phyloP scores from a whole-genome alignment of 331 rosid genomes.

The Quercus phellos region DNA sequence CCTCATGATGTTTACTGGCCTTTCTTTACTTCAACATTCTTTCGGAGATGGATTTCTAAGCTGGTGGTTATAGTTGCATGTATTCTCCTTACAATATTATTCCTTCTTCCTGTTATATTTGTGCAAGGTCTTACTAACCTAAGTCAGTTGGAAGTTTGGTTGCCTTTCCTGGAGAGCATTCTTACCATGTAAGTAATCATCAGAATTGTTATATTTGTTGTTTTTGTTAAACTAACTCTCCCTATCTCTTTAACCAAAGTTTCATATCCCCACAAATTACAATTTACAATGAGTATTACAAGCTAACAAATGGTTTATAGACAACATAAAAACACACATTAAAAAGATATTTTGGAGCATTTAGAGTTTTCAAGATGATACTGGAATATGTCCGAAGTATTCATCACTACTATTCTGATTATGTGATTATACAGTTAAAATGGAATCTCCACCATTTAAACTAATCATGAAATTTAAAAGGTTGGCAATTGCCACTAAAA shows the following conservation, averaged over 20 bases:
- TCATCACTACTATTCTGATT: not conserved
- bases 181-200: slow-evolving; percentile 67
- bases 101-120: slow-evolving; percentile 76
- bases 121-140: slow-evolving; percentile 95
- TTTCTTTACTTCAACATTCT: slow-evolving; percentile 76
- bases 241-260: not conserved
- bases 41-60: slow-evolving; percentile 85
- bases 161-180: slow-evolving; percentile 75
- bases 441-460: not conserved
- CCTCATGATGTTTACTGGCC: slow-evolving; percentile 95
- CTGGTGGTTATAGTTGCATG: slow-evolving; percentile 58
- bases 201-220: not conserved
- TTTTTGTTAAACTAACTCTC: not conserved
- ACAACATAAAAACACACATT: not conserved
- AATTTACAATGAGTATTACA: not conserved
- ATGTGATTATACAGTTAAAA: not conserved
- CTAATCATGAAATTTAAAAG: not conserved
- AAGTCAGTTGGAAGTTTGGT: slow-evolving; percentile 63
- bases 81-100: slow-evolving; percentile 53
- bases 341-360: not conserved
- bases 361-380: not conserved
- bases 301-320: not conserved
- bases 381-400: not conserved
- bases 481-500: not conserved
- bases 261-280: not conserved